Percentiles rank a stretch among this genome's conserved stretches.
These are phyloP conservation scores for Volutella citrinella DNA, from an alignment of 2,329 filamentous ascomycete species.

Conservation along the genomic window DNA sequence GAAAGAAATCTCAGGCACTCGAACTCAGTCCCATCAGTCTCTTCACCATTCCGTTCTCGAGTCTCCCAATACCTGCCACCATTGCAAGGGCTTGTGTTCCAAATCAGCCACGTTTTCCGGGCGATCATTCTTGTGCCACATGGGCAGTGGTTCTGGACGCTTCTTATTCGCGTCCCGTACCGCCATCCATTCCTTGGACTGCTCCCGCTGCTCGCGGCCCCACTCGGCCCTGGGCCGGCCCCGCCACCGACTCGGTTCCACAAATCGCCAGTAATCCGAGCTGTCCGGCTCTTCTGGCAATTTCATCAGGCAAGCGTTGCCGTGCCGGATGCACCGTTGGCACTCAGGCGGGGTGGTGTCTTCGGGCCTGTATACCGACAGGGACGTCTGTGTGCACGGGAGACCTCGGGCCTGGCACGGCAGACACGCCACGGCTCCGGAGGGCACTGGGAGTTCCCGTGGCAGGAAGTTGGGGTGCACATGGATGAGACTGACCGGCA, in stretches of 20 bases:
- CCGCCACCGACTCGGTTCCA: not conserved
- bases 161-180: conserved; percentile 1
- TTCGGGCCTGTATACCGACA: not conserved
- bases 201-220: not conserved
- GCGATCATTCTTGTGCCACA: conserved; percentile 15
- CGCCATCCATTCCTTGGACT: conserved; percentile 6
- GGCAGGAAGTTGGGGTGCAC: conserved; percentile 16
- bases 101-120: conserved; percentile 1
- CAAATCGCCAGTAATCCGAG: conserved; percentile 17
- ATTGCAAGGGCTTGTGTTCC: conserved; percentile 7
- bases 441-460: not conserved
- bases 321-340: conserved; percentile 22
- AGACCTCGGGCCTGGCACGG: conserved; percentile 20
- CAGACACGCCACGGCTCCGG: conserved; percentile 15
- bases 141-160: conserved; percentile 4
- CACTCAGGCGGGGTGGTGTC: conserved; percentile 42
- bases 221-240: not conserved
- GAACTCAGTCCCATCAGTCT: too few species aligned
- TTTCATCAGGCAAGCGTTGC: conserved; percentile 32
- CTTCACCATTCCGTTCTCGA: conserved; percentile 2
- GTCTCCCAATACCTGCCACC: conserved; percentile 14
- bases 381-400: conserved; percentile 20
- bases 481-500: conserved; percentile 18
- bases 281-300: conserved; percentile 59
- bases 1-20: too few species aligned